Evolutionary conservation across 164 flowering plant species (phyloP).

Genomic region (Houttuynia cordata): DNA sequence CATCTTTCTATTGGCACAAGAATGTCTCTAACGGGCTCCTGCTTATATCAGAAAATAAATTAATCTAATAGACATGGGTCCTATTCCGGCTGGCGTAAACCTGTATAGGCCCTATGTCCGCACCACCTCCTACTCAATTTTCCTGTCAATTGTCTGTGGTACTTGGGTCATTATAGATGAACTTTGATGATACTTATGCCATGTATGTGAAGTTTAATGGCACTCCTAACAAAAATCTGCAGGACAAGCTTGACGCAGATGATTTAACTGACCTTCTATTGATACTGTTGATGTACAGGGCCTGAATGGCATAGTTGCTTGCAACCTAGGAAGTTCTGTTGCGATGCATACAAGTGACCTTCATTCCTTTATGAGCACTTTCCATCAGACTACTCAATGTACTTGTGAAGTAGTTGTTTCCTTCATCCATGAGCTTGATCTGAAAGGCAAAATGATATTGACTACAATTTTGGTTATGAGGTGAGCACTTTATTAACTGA

Average conservation of each 20-base stretch:
- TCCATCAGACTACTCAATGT: constrained; percentile 49
- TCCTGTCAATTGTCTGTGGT: no score
- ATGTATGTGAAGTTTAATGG: no score
- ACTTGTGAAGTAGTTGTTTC: constrained; percentile 41
- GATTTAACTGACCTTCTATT: neutral
- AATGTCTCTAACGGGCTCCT: no score
- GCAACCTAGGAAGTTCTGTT: constrained; percentile 45
- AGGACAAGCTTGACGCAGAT: neutral
- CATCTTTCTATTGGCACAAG: no score
- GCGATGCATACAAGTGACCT: constrained; percentile 26
- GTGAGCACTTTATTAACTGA: constrained; percentile 25
- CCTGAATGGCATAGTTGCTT: constrained; percentile 40
- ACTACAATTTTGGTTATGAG: constrained; percentile 54
- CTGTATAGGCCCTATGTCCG: no score
- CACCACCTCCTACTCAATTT: neutral
- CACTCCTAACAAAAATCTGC: neutral
- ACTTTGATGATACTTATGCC: no score
- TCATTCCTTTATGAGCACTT: constrained; percentile 27
- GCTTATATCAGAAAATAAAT: no score
- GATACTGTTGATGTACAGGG: constrained; percentile 28
- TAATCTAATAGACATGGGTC: no score
- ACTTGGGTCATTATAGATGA: neutral
- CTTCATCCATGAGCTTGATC: constrained; percentile 39
- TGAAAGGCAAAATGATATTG: constrained; percentile 51
- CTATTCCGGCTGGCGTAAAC: no score